Evolutionary conservation across 805 yeast genomes (phyloP), one percentile per base, ranked within the genome.

Genomic region (Kuraishia cidri): DNA sequence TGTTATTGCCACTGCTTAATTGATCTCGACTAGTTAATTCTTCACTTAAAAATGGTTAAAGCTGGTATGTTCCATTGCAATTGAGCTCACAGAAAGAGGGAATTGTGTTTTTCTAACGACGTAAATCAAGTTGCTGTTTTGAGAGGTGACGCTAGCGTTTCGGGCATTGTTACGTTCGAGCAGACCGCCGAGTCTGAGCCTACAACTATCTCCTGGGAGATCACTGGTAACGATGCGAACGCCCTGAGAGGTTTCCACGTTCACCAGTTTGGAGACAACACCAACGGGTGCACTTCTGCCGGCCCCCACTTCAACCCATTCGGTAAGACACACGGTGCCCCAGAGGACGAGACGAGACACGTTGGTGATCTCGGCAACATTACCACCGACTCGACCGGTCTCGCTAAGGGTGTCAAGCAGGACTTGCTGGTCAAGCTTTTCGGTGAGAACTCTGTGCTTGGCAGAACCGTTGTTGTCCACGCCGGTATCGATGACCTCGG

Each of bases 251-350:
- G 98, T 34, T 90, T 92, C 95, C 98, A 92, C 73, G 68, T 92
- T 56, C 98, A 92, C 66, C 81, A 85, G 57, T 92, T 92, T 54
- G 98, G 98, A 68, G 98, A 92, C 71, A 86, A 85, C 78, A 86
- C 98, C 65, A 92, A 92, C 61, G 98, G 98, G 46, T 92, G 98
- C 69, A 90, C 95, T 39, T 84, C 95, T 45, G 96, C 97, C 35
- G 97, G 97, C 55, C 95, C 96, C 38, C 97, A 88, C 68, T 87
- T 86, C 75, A 80, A 88, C 74, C 96, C 96, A 46, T 81, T 80
- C 58, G 70, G 74, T 41, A 81, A 82, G 70, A 74, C 74, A 45
- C 97, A 87, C 60, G 97, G 97, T 68, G 87, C 88, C 36, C 95
- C 95, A 62, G 75, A 74, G 50, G 94, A 81, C 48, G 77, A 70